Conservation (phyloP, 441 rosid genomes). For the Brassica hybrid region DNA sequence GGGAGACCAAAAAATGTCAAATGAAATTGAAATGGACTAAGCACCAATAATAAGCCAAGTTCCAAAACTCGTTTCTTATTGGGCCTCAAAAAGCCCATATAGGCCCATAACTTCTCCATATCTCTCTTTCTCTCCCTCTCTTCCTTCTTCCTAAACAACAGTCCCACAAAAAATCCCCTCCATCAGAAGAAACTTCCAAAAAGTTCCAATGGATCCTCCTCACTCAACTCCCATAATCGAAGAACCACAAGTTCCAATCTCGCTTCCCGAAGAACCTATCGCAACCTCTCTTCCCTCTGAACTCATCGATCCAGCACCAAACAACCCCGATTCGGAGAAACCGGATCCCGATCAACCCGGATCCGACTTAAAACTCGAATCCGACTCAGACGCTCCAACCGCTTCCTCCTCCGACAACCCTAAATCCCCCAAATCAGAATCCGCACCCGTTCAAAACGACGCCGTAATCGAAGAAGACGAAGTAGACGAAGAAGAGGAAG, state of each 20-base stretch:
- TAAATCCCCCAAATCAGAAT: slow-evolving; percentile 52
- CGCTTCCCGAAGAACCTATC: slow-evolving; percentile 1
- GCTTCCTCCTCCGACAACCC: slow-evolving; percentile 79
- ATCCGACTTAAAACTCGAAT: slow-evolving; percentile 43
- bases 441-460: slow-evolving; percentile 28
- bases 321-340: slow-evolving; percentile 18
- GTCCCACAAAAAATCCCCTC: background rate
- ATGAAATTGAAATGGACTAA: no score
- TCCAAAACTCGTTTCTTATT: background rate
- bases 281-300: slow-evolving; percentile 10
- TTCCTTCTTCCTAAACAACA: background rate
- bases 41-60: no score
- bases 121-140: background rate
- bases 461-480: slow-evolving; percentile 31
- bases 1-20: no score
- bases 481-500: slow-evolving; percentile 50
- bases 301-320: slow-evolving; percentile 18
- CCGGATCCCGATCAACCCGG: slow-evolving; percentile 31
- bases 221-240: slow-evolving; percentile 39
- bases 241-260: slow-evolving; percentile 3
- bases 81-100: background rate
- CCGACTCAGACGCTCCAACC: slow-evolving; percentile 66
- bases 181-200: slow-evolving; percentile 11
- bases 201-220: slow-evolving; percentile 69
- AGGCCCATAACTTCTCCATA: background rate